Percentiles rank a stretch among this genome's conserved stretches.
Evolutionary conservation across 108 stramenopile species (phyloP).

Genomic region (Nitzschia sp.): DNA sequence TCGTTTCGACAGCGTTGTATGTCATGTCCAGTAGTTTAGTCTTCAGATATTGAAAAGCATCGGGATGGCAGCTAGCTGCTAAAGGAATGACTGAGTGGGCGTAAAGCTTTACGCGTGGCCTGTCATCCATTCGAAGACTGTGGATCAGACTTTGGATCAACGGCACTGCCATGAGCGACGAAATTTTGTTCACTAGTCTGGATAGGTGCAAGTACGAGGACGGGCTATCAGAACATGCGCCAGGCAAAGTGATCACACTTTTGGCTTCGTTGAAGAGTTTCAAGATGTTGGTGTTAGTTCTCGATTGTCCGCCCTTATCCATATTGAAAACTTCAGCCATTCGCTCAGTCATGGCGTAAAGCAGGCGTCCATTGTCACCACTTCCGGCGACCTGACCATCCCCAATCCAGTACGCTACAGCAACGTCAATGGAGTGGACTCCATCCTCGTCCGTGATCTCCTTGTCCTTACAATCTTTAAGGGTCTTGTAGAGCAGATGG

Average conservation of each 20-base stretch:
- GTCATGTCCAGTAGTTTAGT: constrained; percentile 38
- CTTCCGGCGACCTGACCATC: constrained; percentile 69
- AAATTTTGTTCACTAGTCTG: constrained; percentile 53
- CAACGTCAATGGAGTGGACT: constrained; percentile 67
- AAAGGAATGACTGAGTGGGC: constrained; percentile 67
- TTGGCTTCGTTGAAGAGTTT: constrained; percentile 77
- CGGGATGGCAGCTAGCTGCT: constrained; percentile 53
- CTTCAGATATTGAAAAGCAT: constrained; percentile 51
- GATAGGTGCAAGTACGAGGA: constrained; percentile 45
- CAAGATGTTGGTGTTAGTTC: constrained; percentile 61
- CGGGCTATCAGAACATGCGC: constrained; percentile 55
- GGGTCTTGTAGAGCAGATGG: constrained; percentile 52
- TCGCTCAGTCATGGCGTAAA: constrained; percentile 72
- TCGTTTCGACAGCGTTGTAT: constrained; percentile 45
- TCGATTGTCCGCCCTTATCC: constrained; percentile 53
- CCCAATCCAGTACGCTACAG: constrained; percentile 83
- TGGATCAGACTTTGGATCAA: constrained; percentile 63
- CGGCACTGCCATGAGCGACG: constrained; percentile 66
- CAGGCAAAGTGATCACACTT: constrained; percentile 59
- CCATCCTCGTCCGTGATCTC: constrained; percentile 45
- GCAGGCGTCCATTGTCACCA: constrained; percentile 55
- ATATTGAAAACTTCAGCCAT: constrained; percentile 53
- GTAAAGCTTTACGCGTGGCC: constrained; percentile 53
- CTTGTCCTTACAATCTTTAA: constrained; percentile 36
- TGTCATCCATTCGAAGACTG: constrained; percentile 48